These are phyloP conservation scores for Vigna mungo DNA, from an alignment of 306 rosid genomes.

Conservation along the genomic window DNA sequence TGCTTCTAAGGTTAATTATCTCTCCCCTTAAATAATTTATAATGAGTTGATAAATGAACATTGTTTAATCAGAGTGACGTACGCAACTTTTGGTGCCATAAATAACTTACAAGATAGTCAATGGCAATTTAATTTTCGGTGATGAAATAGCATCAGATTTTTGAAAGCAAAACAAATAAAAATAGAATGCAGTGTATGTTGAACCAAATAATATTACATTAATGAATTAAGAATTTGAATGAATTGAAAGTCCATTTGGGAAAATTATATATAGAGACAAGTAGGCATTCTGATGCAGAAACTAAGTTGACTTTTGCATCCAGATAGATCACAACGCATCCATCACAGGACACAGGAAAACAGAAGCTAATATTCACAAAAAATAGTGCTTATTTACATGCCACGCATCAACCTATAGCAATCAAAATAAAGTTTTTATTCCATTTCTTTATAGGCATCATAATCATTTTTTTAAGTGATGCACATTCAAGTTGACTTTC, in stretches of 20 bases:
- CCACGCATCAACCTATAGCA: constrained; percentile 44
- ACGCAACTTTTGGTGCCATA: constrained; percentile 40
- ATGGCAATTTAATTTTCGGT: constrained; percentile 14
- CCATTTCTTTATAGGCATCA: constrained; percentile 38
- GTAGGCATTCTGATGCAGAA: constrained; percentile 27
- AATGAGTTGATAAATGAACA: constrained; percentile 33
- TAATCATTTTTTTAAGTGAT: constrained; percentile 31
- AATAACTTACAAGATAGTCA: constrained; percentile 34
- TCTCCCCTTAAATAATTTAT: not conserved
- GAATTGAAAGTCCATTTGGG: constrained; percentile 8
- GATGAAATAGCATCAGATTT: constrained; percentile 25
- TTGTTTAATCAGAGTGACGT: constrained; percentile 22
- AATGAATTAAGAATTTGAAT: constrained; percentile 21
- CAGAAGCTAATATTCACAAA: constrained; percentile 15
- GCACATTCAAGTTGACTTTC: constrained; percentile 50
- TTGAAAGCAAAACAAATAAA: constrained; percentile 23
- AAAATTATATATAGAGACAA: constrained; percentile 14
- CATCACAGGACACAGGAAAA: constrained; percentile 14
- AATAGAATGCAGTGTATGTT: too few relatives aligned
- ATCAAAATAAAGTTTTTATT: constrained; percentile 37
- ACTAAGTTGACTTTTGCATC: constrained; percentile 51
- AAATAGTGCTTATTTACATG: constrained; percentile 29
- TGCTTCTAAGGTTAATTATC: not conserved
- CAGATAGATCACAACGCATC: constrained; percentile 48
- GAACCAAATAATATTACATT: too few relatives aligned